Evolutionary conservation across 441 rosid species (phyloP).

Genomic region (Mallotus repandus): DNA sequence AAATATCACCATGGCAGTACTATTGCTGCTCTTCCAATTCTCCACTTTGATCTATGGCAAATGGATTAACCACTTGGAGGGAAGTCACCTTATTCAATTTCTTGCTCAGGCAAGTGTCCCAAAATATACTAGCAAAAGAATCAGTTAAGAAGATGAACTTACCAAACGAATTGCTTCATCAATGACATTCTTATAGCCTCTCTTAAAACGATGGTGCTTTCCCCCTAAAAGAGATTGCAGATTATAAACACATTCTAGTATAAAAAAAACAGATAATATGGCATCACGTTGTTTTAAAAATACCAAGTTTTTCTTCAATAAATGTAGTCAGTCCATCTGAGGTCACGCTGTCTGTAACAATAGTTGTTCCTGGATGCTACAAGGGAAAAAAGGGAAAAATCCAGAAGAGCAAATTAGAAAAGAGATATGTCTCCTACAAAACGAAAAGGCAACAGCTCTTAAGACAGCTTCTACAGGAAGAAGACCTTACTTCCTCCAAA

Average conservation of each 20-base stretch:
- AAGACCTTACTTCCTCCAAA: constrained; percentile 78
- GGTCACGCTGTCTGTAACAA: constrained; percentile 97
- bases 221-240: constrained; percentile 55
- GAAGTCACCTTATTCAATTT: background rate
- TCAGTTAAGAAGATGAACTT: constrained; percentile 23
- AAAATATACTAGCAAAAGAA: background rate
- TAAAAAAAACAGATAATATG: constrained; percentile 20
- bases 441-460: constrained; percentile 8
- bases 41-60: background rate
- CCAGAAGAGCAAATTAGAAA: constrained; percentile 15
- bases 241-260: constrained; percentile 17
- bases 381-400: background rate
- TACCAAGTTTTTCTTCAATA: constrained; percentile 91
- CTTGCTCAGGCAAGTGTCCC: background rate
- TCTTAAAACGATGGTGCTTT: constrained; percentile 93
- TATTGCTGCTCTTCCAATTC: background rate
- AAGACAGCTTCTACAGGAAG: constrained; percentile 16
- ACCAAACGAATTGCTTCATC: constrained; percentile 97
- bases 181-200: constrained; percentile 96
- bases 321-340: constrained; percentile 87
- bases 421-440: background rate
- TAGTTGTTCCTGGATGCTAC: constrained; percentile 92
- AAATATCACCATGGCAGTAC: background rate
- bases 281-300: constrained; percentile 16
- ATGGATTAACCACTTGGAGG: background rate